phyloP scores from a whole-genome alignment of 208 protist genomes.

The Trypanosoma lewisi region DNA sequence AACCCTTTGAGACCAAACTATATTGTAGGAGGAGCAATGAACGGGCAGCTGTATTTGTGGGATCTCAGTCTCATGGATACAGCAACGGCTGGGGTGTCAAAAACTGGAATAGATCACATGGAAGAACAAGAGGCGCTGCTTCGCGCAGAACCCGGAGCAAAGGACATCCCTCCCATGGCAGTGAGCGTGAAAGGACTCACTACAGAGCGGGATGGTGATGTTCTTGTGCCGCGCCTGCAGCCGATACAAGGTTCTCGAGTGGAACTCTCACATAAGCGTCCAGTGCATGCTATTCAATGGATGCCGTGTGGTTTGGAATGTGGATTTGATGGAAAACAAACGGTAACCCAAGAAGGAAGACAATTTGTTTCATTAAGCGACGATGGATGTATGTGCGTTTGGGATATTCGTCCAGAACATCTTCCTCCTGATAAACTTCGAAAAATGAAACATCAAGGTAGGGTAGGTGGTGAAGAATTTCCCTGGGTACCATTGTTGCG shows the following conservation, averaged over 20 bases:
- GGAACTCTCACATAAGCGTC: constrained; percentile 80
- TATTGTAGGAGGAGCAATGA: constrained; percentile 83
- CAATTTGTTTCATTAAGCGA: constrained; percentile 89
- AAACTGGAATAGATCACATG: not conserved
- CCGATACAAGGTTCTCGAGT: constrained; percentile 73
- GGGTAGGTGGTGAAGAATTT: constrained; percentile 53
- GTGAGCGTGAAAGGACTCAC: constrained; percentile 63
- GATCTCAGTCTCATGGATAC: constrained; percentile 56
- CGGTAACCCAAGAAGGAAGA: constrained; percentile 37
- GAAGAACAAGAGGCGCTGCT: constrained; percentile 5
- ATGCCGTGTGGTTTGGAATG: constrained; percentile 73
- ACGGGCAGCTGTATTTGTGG: constrained; percentile 91
- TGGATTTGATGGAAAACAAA: constrained; percentile 87
- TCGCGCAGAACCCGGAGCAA: constrained; percentile 41
- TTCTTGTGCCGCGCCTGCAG: constrained; percentile 80
- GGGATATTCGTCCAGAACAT: constrained; percentile 87
- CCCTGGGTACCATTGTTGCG: constrained; percentile 82
- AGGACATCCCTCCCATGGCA: constrained; percentile 76
- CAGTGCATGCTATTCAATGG: constrained; percentile 90
- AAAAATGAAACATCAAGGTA: constrained; percentile 87
- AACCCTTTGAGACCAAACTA: constrained; percentile 78
- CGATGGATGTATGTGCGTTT: constrained; percentile 85
- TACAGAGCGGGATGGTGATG: constrained; percentile 75
- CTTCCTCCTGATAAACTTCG: constrained; percentile 85
- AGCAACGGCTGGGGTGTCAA: not conserved